Base-by-base conservation (phyloP, 2,329 filamentous ascomycete genomes). In the Cladosporium halotolerans region DNA sequence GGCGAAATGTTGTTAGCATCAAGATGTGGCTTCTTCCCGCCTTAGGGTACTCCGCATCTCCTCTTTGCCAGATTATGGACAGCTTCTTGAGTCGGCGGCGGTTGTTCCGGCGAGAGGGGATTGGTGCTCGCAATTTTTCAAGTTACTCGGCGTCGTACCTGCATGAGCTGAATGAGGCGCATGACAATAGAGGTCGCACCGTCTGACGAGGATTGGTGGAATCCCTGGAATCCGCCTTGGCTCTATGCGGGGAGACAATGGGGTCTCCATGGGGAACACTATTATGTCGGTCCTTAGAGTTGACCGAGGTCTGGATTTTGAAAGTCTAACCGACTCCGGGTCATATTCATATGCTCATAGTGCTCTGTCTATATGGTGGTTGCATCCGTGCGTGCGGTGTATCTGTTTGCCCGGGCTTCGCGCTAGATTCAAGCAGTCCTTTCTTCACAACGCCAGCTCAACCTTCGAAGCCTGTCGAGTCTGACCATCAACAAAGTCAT, bases 211-310 rank as follows among this genome's bases (percentile, higher is more conserved):
- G 48, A 51, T 51, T 51, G 48, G 48, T 51, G 48, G 48, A 51
- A 44, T 18, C 11, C 18, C 31, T 32, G n/a, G 13, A 16, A 19
- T 9, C 48, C 48, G 48, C 40, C 48, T 51, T 51, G 48, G 48
- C 48, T 44, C 2, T 16, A 4, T 44, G 36, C 40, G 40, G 48
- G 48, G 40, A 40, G 47, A 32, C 5, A 42, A 44, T 51, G 48
- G 48, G 40, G 39, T 51, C 47, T 51, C 47, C 47, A 51, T 51
- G 47, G 47, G 47, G 48, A 44, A 43, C 18, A 14, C 6, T 39
- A 14, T 9, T 14, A 8, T 14, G 36, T 39, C 36, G 36, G n/a
- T n/a, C 8, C 13, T 36, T 46, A 18, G 31, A 14, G 18, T 31
- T 41, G 45, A 39, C 45, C 45, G 45, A 48, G 23, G 38, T 48